Percentiles rank a stretch among this genome's conserved stretches.
Evolutionary conservation across 164 flowering plant species (phyloP).

Genomic region (Magnolia officinalis): DNA sequence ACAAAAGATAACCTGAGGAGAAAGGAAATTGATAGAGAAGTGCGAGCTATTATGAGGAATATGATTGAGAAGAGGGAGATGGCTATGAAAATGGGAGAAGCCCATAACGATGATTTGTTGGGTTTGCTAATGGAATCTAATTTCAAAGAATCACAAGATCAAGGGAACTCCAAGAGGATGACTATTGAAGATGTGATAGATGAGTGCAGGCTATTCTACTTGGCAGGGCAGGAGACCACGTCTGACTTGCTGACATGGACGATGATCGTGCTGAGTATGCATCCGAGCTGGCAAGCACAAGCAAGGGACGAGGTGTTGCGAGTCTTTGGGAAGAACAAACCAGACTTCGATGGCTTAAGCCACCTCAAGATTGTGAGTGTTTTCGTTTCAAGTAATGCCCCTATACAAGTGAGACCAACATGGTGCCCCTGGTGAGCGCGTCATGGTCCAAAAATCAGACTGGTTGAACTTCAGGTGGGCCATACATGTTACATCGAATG

Average conservation of each 20-base stretch:
- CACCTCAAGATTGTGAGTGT: slow-evolving; percentile 25
- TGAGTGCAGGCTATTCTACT: slow-evolving; percentile 15
- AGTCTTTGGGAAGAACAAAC: slow-evolving; percentile 4
- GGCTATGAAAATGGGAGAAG: slow-evolving; percentile 11
- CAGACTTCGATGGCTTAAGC: slow-evolving; percentile 15
- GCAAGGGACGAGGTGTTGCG: slow-evolving; percentile 5
- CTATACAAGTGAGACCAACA: too few relatives aligned
- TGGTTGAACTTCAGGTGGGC: too few relatives aligned
- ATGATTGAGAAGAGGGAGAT: slow-evolving; percentile 35
- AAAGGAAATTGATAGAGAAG: slow-evolving; percentile 27
- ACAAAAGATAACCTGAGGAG: slow-evolving; percentile 38
- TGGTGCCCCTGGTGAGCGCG: neutral
- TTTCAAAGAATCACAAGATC: slow-evolving; percentile 10
- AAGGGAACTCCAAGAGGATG: slow-evolving; percentile 24
- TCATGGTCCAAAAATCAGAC: neutral
- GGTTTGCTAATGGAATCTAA: slow-evolving; percentile 45
- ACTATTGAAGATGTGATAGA: slow-evolving; percentile 22
- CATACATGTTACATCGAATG: neutral
- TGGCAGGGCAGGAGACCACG: slow-evolving; percentile 16
- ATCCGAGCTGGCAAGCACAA: slow-evolving; percentile 8
- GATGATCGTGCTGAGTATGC: slow-evolving; percentile 6
- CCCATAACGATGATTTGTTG: slow-evolving; percentile 35
- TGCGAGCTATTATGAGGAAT: slow-evolving; percentile 11
- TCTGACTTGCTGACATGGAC: slow-evolving; percentile 11
- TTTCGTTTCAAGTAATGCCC: neutral